A percentile compares a stretch with the other conserved stretches of the same genome.
phyloP scores from a whole-genome alignment of 2,329 filamentous ascomycete species.

The Fusarium sp. region DNA sequence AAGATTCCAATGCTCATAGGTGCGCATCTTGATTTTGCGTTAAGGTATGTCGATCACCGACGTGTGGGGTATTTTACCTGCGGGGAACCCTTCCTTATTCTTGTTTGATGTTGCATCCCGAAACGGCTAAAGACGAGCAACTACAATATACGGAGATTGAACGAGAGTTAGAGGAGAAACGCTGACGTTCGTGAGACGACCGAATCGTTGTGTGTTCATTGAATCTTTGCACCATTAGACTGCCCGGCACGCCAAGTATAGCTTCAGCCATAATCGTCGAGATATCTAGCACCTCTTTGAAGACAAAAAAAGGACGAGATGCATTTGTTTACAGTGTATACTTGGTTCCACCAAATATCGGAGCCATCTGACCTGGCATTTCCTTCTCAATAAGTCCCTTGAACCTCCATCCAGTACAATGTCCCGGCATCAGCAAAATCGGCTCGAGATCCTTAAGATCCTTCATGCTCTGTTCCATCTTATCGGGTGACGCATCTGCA shows the following conservation, averaged over 20 bases:
- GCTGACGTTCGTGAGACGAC: neutral
- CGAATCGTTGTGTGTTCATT: neutral
- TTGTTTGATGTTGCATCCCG: neutral
- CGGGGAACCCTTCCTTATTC: neutral
- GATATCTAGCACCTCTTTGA: too few relatives aligned
- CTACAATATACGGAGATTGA: too few relatives aligned
- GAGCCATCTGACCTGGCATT: neutral
- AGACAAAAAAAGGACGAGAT: too few relatives aligned
- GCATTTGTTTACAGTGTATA: neutral
- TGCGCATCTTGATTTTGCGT: neutral
- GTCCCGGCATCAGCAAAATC: neutral
- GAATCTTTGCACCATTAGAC: too few relatives aligned
- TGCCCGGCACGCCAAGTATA: too few relatives aligned
- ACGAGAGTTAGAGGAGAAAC: too few relatives aligned
- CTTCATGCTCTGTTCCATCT: neutral
- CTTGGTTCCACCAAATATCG: neutral
- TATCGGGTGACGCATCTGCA: neutral
- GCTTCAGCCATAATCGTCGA: too few relatives aligned
- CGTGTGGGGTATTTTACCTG: neutral
- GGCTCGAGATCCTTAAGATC: neutral
- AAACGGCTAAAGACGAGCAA: neutral
- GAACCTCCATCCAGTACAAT: neutral
- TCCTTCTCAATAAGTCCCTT: neutral
- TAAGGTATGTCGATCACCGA: neutral
- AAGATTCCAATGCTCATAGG: neutral